Percentiles rank a stretch among this genome's conserved stretches.
Evolutionary conservation across 495 filamentous ascomycete species (phyloP).

Genomic region (Xylaria telfairii): DNA sequence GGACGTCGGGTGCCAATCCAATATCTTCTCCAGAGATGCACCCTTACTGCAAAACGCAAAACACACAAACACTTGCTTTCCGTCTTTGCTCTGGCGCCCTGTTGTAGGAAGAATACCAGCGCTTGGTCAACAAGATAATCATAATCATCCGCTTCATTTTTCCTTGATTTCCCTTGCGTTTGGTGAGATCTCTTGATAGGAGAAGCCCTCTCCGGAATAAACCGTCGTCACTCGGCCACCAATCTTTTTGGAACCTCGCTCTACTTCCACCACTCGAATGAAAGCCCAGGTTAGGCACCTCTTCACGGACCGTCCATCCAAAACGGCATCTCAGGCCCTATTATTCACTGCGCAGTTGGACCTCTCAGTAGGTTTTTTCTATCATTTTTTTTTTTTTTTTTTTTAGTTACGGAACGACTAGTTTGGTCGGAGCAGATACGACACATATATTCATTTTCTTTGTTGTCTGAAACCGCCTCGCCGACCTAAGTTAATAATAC

Average conservation of each 20-base stretch:
- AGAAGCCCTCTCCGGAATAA: neutral
- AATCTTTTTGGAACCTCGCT: neutral
- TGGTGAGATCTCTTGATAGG: neutral
- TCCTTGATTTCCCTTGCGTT: neutral
- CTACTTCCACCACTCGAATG: neutral
- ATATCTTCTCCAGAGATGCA: slow-evolving; percentile 9
- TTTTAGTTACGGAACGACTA: slow-evolving; percentile 10
- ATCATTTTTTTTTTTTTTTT: neutral
- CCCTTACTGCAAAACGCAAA: slow-evolving; percentile 17
- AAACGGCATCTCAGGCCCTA: neutral
- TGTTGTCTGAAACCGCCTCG: neutral
- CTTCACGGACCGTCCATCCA: neutral
- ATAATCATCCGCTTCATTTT: slow-evolving; percentile 18
- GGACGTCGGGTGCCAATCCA: slow-evolving; percentile 19
- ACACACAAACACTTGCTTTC: neutral
- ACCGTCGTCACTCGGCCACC: neutral
- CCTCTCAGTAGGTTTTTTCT: neutral
- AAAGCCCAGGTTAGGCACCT: neutral
- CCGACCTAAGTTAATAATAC: neutral
- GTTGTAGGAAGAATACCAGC: neutral
- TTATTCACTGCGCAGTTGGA: neutral
- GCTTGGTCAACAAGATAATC: slow-evolving; percentile 17
- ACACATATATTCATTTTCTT: slow-evolving; percentile 14
- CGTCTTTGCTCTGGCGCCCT: neutral
- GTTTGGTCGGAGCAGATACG: neutral